Evolutionary conservation across 1,139 yeast species (phyloP), one percentile per base, ranked within the genome.

Genomic region (Geotrichum candidum): DNA sequence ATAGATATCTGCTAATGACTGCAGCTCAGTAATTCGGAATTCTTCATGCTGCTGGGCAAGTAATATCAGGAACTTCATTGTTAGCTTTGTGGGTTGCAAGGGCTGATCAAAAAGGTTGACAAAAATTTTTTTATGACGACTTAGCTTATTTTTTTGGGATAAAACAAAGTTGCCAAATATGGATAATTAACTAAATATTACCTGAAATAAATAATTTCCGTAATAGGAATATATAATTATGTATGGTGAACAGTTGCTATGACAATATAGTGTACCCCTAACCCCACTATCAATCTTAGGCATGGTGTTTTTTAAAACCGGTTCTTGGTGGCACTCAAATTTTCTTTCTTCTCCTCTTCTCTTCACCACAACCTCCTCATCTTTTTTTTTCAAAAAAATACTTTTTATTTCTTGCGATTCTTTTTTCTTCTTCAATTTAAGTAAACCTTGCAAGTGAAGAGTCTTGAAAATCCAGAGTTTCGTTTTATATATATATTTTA

Each of bases 21-120:
- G 91, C 53, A 94, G 76, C 73, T 94, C 99, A 0, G 96, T 90
- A 56, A 76, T 73, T 59, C 99, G 80, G 74, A 94, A 94, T 66
- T 83, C 82, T 61, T 88, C 85, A 71, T 90, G 90, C 58, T 87
- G 83, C 73, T 92, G 97, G 6, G 97, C 96, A 72, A 94, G 80
- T 72, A 87, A 84, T 53, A 94, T 79, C 64, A 94, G 75, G 73
- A 90, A 94, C 63, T 82, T 80, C 73, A 72, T 73, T 31, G 9
- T 22, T 22, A 23, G 11, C 23, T 33, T 29, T 13, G 38, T 45
- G 22, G 50, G 23, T 41, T 41, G 5, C 48, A n/a, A 15, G 22
- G 48, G 48, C 48, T n/a, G 22, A 41, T 15, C 18, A 18, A 41
- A 41, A n/a, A 41, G 22, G 22, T 41, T 41, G 48, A 41, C 22